Conservation (phyloP, 2,329 filamentous ascomycete species). For the Hypoxylon sp. region DNA sequence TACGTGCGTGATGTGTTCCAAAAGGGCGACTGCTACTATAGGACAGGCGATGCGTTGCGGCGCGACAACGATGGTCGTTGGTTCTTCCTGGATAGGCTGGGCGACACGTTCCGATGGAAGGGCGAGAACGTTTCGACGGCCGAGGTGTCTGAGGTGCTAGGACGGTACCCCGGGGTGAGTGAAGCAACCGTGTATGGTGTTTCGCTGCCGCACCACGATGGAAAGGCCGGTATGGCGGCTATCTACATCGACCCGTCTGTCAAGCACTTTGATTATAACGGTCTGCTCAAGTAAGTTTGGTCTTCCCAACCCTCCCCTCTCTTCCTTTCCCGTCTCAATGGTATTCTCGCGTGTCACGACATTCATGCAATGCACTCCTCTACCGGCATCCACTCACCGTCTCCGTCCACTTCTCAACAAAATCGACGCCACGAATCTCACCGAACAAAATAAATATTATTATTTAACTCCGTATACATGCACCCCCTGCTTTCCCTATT, state of each 20-base stretch:
- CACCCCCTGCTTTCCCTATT: constrained; percentile 2
- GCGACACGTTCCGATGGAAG: constrained; percentile 84
- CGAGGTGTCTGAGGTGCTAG: constrained; percentile 76
- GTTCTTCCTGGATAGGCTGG: constrained; percentile 78
- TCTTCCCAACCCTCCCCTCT: neutral
- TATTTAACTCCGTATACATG: neutral
- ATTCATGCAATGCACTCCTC: constrained; percentile 1
- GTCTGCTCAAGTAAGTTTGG: constrained; percentile 65
- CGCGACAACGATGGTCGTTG: constrained; percentile 74
- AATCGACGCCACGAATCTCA: constrained; percentile 21
- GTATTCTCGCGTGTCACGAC: constrained; percentile 6
- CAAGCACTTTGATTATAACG: constrained; percentile 71
- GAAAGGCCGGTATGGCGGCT: constrained; percentile 75
- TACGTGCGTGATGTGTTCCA: constrained; percentile 74
- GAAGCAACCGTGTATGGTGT: constrained; percentile 82
- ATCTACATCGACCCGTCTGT: constrained; percentile 68
- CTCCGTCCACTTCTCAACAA: constrained; percentile 11
- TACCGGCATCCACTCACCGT: neutral
- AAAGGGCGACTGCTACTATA: constrained; percentile 78
- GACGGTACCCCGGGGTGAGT: constrained; percentile 69
- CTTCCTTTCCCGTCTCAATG: neutral
- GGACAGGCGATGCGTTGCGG: constrained; percentile 76
- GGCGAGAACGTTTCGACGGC: constrained; percentile 77
- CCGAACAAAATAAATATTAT: neutral
- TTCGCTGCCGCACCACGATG: constrained; percentile 74